Evolutionary conservation across 2,329 filamentous ascomycete species (phyloP), one percentile per base, ranked within the genome.

Genomic region (Alternaria solani): DNA sequence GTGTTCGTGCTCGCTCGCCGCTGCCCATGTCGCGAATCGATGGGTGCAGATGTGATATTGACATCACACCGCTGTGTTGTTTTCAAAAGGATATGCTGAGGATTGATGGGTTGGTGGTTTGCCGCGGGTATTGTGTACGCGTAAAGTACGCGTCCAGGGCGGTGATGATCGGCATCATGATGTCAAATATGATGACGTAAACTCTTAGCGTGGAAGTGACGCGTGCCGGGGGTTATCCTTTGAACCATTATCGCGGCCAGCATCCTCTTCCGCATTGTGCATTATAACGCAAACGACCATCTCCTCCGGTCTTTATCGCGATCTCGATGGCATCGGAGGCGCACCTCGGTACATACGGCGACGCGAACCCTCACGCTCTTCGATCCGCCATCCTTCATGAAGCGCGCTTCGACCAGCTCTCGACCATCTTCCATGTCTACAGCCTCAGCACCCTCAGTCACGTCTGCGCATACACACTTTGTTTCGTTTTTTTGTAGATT

Each of bases 131-230:
- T 46, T 4, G n/a, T 47, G 28, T 23, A 26, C 44, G 44, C 26
- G 28, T 48, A 14, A 1, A 3, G 18, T 2, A 30, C 28, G 28
- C 28, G 28, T 11, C 28, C 11, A 11, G 28, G 0, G 11, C 1
- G 28, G 30, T 34, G 18, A 48, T 48, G 44, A 48, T 48, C 12
- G 7, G 7, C 44, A 23, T 7, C 28, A 4, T 6, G 18, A 2
- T 23, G 28, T 32, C 18, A 26, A 20, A 16, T 20, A n/a, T 48
- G 44, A 48, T 34, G 44, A 48, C 28, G 28, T 48, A 34, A 34
- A 30, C 12, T 34, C 2, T 14, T 34, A 48, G 28, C 12, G 44
- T 11, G 44, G 18, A 16, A 34, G 12, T 32, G 28, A 48, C 44
- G 18, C 28, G 44, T 48, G 20, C 18, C n/a, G 8, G n/a, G 1